phyloP scores from a whole-genome alignment of 306 rosid genomes.

The Crataegus laevigata region DNA sequence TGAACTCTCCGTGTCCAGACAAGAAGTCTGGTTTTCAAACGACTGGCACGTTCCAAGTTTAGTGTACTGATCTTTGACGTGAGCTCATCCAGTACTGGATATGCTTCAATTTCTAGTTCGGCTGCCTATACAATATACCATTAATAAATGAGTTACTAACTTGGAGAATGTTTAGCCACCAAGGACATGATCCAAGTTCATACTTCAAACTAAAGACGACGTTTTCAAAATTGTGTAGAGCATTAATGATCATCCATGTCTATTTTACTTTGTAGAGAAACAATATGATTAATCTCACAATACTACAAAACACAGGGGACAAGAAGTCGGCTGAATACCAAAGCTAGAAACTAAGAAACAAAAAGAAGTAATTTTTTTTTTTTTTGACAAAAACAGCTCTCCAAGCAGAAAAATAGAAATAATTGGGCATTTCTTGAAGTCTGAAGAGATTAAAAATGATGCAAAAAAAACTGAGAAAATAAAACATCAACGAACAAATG shows the following conservation, averaged over 20 bases:
- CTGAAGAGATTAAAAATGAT: background rate
- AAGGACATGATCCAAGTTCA: background rate
- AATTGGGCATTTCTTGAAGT: background rate
- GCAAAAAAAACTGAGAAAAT: background rate
- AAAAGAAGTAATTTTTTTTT: background rate
- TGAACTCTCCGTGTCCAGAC: constrained; percentile 97
- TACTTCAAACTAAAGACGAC: background rate
- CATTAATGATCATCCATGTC: background rate
- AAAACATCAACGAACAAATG: background rate
- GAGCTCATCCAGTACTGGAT: constrained; percentile 83
- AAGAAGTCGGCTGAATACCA: background rate
- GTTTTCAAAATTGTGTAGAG: background rate
- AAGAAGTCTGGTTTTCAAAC: constrained; percentile 93
- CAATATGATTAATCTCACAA: background rate
- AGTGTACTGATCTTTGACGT: constrained; percentile 96
- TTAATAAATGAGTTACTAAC: constrained; percentile 21
- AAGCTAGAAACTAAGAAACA: background rate
- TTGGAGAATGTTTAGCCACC: constrained; percentile 1
- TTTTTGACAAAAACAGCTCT: no score
- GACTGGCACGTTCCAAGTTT: constrained; percentile 98
- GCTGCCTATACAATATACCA: constrained; percentile 61
- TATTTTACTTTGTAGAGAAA: background rate
- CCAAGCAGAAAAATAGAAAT: background rate
- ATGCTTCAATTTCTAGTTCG: constrained; percentile 93
- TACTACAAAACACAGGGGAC: background rate